A percentile compares a stretch with the other conserved stretches of the same genome.
Conservation (phyloP, 2,329 filamentous ascomycete species). For the Lecanicillium sp. region DNA sequence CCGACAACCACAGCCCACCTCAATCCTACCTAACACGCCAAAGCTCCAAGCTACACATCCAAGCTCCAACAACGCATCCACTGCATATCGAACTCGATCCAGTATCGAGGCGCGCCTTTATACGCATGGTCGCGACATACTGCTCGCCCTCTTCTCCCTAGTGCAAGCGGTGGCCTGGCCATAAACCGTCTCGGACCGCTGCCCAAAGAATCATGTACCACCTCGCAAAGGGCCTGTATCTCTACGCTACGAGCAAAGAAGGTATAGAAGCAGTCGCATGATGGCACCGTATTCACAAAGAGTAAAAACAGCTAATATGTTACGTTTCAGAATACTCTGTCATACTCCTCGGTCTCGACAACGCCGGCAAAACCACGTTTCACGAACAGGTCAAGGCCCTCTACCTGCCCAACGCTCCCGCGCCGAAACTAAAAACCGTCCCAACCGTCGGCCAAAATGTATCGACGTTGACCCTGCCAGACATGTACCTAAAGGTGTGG, state of each 20-base stretch:
- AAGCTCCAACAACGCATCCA: too few relatives aligned
- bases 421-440: slow-evolving; percentile 73
- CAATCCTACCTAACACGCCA: too few relatives aligned
- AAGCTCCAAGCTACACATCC: too few relatives aligned
- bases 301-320: slow-evolving; percentile 7
- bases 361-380: slow-evolving; percentile 96
- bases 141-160: too few relatives aligned
- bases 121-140: too few relatives aligned
- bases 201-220: slow-evolving; percentile 65
- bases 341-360: slow-evolving; percentile 93
- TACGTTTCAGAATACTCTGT: slow-evolving; percentile 75
- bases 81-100: too few relatives aligned
- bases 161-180: too few relatives aligned
- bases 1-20: too few relatives aligned
- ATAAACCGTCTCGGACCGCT: too few relatives aligned
- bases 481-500: slow-evolving; percentile 98
- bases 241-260: slow-evolving; percentile 95
- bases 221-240: slow-evolving; percentile 87
- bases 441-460: slow-evolving; percentile 98
- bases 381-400: slow-evolving; percentile 92
- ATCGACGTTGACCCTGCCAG: slow-evolving; percentile 77
- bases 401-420: slow-evolving; percentile 56
- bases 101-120: too few relatives aligned
- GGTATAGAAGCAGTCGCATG: slow-evolving; percentile 47
- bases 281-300: slow-evolving; percentile 1